Conservation (phyloP, 306 rosid genomes). For the Quercus gilva region DNA sequence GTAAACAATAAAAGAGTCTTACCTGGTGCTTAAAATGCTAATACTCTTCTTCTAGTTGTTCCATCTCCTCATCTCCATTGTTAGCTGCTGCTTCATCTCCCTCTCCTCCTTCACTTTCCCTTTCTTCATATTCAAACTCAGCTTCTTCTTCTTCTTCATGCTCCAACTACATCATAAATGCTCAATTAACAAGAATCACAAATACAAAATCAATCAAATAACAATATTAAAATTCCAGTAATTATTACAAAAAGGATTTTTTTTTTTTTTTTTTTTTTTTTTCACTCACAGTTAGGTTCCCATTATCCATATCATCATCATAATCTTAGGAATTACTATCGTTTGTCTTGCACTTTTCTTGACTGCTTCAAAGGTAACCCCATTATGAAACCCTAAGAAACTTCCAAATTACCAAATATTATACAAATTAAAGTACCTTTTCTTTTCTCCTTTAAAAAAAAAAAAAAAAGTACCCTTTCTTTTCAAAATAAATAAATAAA, state of each 20-base stretch:
- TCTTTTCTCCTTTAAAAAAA: no score
- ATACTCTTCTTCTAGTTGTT: conserved; percentile 74
- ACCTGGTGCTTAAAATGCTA: conserved; percentile 63
- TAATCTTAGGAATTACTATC: conserved; percentile 20
- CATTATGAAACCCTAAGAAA: conserved; percentile 11
- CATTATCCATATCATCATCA: conserved; percentile 9
- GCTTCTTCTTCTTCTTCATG: conserved; percentile 27
- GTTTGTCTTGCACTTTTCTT: conserved; percentile 18
- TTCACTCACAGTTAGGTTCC: conserved; percentile 17
- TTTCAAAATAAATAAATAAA: no score
- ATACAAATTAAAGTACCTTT: no score
- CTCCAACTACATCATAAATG: conserved; percentile 32
- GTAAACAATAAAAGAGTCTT: conserved; percentile 26
- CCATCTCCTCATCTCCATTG: conserved; percentile 58
- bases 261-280: no score
- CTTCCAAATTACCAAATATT: background rate
- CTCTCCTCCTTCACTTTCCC: no score
- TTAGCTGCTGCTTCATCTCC: conserved; percentile 15
- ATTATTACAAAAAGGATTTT: background rate
- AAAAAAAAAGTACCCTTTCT: no score
- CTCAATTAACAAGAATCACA: conserved; percentile 17
- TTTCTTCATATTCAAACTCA: background rate
- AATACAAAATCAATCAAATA: background rate
- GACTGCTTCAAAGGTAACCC: conserved; percentile 11
- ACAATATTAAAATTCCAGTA: background rate